These are phyloP conservation scores for Camellia lanceoleosa DNA, from an alignment of 148 eudicot genomes.

Conservation along the genomic window DNA sequence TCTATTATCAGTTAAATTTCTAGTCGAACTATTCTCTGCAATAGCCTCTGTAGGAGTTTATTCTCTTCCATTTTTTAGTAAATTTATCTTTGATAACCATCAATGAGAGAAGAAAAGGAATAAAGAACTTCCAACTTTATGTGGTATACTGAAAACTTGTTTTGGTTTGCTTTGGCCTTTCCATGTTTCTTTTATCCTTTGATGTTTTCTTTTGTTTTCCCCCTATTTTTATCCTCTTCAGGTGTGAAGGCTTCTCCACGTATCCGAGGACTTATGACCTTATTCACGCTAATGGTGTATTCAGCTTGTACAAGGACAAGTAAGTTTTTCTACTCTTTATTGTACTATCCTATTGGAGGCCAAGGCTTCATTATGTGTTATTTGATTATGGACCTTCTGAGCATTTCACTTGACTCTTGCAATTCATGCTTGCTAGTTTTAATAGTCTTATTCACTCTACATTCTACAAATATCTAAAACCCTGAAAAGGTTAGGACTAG, in stretches of 20 bases:
- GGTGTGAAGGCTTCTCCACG: conserved; percentile 63
- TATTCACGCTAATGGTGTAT: conserved; percentile 43
- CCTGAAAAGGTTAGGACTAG: background rate
- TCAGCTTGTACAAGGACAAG: conserved; percentile 51
- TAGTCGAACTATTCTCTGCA: background rate
- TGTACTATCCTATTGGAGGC: background rate
- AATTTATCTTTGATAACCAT: background rate
- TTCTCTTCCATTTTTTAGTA: background rate
- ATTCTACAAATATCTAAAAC: background rate
- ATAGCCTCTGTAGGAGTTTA: too few relatives aligned
- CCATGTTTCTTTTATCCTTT: background rate
- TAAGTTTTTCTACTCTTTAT: conserved; percentile 16
- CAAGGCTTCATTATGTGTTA: background rate
- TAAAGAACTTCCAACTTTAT: background rate
- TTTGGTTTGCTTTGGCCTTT: background rate
- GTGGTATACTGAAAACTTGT: background rate
- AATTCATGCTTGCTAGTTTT: background rate
- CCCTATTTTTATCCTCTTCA: conserved; percentile 17
- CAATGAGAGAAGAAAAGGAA: background rate
- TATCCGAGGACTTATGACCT: conserved; percentile 56
- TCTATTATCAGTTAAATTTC: background rate
- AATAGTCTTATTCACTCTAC: background rate
- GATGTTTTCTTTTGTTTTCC: background rate
- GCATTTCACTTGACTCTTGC: background rate
- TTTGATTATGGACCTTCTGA: conserved; percentile 2